phyloP scores from a whole-genome alignment of 2,329 filamentous ascomycete species.

The Pseudocercospora fijiensis region DNA sequence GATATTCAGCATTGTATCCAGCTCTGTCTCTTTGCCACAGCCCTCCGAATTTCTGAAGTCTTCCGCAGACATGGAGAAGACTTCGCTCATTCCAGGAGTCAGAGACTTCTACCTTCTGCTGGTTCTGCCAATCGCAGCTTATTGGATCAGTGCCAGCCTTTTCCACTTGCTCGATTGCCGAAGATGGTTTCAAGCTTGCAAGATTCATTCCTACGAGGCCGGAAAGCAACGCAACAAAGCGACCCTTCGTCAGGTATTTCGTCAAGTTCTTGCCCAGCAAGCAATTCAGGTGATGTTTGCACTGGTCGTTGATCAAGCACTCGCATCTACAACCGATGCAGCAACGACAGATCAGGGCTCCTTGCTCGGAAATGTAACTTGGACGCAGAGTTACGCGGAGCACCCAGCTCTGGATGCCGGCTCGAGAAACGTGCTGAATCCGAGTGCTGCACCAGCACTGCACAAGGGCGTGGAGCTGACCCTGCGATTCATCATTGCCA shows the following conservation, averaged over 20 bases:
- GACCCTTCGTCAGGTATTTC: not conserved
- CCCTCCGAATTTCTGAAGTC: not conserved
- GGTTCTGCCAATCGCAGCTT: slow-evolving; percentile 2
- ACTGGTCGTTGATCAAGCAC: not conserved
- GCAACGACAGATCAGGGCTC: not conserved
- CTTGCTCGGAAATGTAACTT: not conserved
- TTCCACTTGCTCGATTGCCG: slow-evolving; percentile 3
- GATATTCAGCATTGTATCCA: too few species aligned
- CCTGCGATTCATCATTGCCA: not conserved
- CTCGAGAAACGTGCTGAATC: not conserved
- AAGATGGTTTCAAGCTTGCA: slow-evolving; percentile 1
- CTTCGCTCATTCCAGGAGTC: not conserved
- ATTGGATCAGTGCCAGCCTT: not conserved
- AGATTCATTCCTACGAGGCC: not conserved
- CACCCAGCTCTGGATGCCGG: too few species aligned
- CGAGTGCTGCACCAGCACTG: too few species aligned
- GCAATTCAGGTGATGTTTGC: slow-evolving; percentile 2
- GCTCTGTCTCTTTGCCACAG: too few species aligned
- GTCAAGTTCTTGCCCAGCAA: slow-evolving; percentile 6
- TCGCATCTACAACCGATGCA: not conserved
- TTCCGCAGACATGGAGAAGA: not conserved
- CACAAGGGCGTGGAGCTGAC: not conserved
- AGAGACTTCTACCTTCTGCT: slow-evolving; percentile 37
- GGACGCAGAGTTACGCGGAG: not conserved
- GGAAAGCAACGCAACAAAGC: slow-evolving; percentile 1